Evolutionary conservation across 805 yeast species (phyloP).

Genomic region (Pichia cabralensis): DNA sequence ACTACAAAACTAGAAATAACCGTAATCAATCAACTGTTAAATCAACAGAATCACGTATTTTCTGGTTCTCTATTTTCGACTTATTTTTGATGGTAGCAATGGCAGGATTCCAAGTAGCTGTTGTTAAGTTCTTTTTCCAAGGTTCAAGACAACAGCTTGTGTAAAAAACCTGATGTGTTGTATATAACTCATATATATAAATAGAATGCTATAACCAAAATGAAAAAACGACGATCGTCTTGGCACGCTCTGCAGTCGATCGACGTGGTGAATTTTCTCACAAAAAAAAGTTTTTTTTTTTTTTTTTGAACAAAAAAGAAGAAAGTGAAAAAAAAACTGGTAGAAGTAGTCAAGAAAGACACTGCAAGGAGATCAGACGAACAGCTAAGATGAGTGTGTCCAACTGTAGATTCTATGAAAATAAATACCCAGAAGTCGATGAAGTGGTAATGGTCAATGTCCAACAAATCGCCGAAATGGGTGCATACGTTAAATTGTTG

Average conservation of each 20-base stretch:
- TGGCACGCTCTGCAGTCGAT: no score
- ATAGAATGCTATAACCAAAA: neutral
- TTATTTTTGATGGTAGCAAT: constrained; percentile 55
- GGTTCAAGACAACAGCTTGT: constrained; percentile 61
- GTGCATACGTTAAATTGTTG: constrained; percentile 90
- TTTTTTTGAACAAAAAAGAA: no score
- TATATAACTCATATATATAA: neutral
- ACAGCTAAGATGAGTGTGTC: constrained; percentile 69
- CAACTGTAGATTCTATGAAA: constrained; percentile 93
- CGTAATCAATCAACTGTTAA: constrained; percentile 79
- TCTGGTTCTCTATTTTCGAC: constrained; percentile 56
- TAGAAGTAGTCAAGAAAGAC: neutral
- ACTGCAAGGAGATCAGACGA: neutral
- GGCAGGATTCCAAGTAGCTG: constrained; percentile 58
- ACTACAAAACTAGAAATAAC: constrained; percentile 83
- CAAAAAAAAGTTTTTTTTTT: no score
- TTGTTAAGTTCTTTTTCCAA: constrained; percentile 63
- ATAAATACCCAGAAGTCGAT: constrained; percentile 97
- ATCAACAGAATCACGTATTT: constrained; percentile 54
- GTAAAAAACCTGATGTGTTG: constrained; percentile 13
- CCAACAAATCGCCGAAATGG: constrained; percentile 98
- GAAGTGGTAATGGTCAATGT: constrained; percentile 99
- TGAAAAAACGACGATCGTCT: no score
- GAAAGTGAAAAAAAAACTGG: no score
- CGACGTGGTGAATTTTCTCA: no score